A percentile compares a stretch with the other conserved stretches of the same genome.
phyloP scores from a whole-genome alignment of 371 early-diverging fungal species.

The Mortierella sp. region DNA sequence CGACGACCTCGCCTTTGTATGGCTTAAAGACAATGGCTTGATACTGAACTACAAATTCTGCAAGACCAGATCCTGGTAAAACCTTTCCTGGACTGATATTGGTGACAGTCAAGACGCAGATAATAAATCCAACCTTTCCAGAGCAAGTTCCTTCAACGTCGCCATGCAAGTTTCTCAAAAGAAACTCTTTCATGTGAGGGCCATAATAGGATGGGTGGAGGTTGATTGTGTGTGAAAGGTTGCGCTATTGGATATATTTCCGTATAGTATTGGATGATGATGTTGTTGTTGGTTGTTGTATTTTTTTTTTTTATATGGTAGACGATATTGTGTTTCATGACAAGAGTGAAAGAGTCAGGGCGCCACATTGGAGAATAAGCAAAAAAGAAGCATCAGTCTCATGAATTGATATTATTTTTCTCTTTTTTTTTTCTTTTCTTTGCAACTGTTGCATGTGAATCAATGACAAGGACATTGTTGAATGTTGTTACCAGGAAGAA shows the following conservation, averaged over 20 bases:
- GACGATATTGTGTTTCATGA: neutral
- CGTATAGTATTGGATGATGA: neutral
- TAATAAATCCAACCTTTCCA: conserved; percentile 94
- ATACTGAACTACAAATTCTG: conserved; percentile 95
- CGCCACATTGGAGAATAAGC: neutral
- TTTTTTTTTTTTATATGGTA: neutral
- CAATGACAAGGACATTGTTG: conserved; percentile 1
- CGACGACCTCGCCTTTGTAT: conserved; percentile 97
- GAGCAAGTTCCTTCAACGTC: conserved; percentile 98
- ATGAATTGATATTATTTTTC: neutral
- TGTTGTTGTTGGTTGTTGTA: neutral
- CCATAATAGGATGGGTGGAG: conserved; percentile 95
- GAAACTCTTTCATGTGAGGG: conserved; percentile 81
- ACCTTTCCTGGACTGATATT: conserved; percentile 90
- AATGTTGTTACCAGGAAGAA: conserved; percentile 47
- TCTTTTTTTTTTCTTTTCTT: neutral
- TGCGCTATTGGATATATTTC: conserved; percentile 47
- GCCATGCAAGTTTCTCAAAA: conserved; percentile 84
- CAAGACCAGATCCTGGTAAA: conserved; percentile 88
- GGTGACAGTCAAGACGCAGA: conserved; percentile 86
- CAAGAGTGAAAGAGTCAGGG: too few species aligned
- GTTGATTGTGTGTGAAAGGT: conserved; percentile 88
- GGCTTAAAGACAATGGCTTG: conserved; percentile 98
- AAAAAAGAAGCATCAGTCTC: neutral
- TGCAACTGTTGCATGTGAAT: neutral